Evolutionary conservation across 116 monocot species (phyloP).

Genomic region (Iris pallida): DNA sequence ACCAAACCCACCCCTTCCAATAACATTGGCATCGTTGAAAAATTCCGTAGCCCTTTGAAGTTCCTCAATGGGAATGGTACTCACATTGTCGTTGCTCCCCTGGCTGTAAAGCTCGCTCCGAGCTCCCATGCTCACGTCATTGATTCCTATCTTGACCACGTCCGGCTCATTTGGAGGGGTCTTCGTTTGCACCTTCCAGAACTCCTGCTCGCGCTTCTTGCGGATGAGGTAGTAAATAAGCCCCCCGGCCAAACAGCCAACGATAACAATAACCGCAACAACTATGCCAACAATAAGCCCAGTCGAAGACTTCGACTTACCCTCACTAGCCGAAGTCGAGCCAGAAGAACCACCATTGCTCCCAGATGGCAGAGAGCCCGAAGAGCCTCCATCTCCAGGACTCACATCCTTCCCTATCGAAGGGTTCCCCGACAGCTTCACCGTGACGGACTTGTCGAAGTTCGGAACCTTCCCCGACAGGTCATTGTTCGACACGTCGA

Average conservation of each 20-base stretch:
- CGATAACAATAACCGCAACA: constrained; percentile 3
- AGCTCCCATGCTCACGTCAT: not conserved
- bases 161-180: constrained; percentile 14
- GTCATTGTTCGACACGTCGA: constrained; percentile 44
- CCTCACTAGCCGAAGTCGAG: not conserved
- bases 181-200: constrained; percentile 1
- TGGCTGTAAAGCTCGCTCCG: constrained; percentile 9
- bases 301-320: constrained; percentile 4
- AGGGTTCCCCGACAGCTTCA: constrained; percentile 25
- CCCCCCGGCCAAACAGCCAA: not conserved
- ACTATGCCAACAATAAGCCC: constrained; percentile 12
- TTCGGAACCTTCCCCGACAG: constrained; percentile 39
- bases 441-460: constrained; percentile 18
- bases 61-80: constrained; percentile 17
- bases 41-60: constrained; percentile 14
- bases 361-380: constrained; percentile 2
- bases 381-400: not conserved
- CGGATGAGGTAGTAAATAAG: not conserved
- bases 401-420: constrained; percentile 9
- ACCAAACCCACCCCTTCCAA: constrained; percentile 28
- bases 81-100: constrained; percentile 13
- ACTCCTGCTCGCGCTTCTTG: constrained; percentile 6
- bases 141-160: constrained; percentile 6
- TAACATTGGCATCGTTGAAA: constrained; percentile 15
- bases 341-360: not conserved